Evolutionary conservation across 1,284 basidiomycete genomes (phyloP).

Genomic region (Acaromyces ingoldii): DNA sequence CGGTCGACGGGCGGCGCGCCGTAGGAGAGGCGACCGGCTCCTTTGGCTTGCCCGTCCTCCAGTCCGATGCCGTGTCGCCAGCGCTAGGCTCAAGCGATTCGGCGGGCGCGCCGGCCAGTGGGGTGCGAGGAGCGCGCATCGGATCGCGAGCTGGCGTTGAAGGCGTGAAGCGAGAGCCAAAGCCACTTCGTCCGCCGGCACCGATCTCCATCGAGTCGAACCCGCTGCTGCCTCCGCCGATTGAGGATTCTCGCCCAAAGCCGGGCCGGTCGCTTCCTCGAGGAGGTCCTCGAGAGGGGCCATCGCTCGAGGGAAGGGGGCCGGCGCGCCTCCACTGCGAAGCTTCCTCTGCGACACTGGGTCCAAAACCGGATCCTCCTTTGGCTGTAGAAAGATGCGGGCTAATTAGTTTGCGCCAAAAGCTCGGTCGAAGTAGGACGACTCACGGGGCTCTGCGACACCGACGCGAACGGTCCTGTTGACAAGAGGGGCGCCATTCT

Average conservation of each 20-base stretch:
- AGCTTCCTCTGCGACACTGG: conserved; percentile 55
- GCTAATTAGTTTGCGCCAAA: no score
- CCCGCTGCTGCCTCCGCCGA: conserved; percentile 17
- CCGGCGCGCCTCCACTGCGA: conserved; percentile 78
- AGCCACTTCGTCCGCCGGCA: conserved; percentile 43
- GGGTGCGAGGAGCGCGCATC: neutral
- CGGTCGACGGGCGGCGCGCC: conserved; percentile 6
- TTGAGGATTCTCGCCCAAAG: conserved; percentile 15
- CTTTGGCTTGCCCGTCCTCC: conserved; percentile 48
- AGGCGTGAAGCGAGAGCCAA: conserved; percentile 38
- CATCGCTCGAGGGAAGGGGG: conserved; percentile 58
- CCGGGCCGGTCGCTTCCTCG: conserved; percentile 18
- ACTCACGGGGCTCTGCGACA: conserved; percentile 94
- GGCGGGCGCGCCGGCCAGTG: neutral
- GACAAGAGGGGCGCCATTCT: conserved; percentile 57
- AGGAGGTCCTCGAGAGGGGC: conserved; percentile 12
- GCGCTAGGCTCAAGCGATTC: conserved; percentile 34
- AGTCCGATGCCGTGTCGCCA: conserved; percentile 41
- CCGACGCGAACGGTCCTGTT: conserved; percentile 80
- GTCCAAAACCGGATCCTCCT: conserved; percentile 58
- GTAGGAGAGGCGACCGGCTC: conserved; percentile 16
- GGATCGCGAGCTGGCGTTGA: conserved; percentile 4
- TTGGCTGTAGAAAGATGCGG: conserved; percentile 61
- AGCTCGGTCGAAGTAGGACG: no score
- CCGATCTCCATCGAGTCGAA: conserved; percentile 47